Evolutionary conservation across 1,284 basidiomycete genomes (phyloP), one percentile per base, ranked within the genome.

Genomic region (Sporisorium graminicola): DNA sequence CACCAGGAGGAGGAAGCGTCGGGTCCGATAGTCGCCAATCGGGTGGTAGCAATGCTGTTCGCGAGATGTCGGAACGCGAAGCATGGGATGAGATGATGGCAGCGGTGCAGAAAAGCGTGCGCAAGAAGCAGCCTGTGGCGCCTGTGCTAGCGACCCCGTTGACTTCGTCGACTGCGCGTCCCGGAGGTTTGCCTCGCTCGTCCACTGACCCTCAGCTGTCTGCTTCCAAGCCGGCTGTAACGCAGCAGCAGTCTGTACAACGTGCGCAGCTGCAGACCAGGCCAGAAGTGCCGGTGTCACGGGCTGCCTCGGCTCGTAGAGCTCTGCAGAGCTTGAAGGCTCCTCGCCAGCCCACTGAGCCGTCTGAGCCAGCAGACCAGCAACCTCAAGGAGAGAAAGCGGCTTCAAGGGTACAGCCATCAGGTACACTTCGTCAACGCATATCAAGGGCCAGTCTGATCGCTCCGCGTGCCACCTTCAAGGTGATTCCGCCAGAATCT

Each of bases 11-110:
- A 27, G 68, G 71, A 33, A 79, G 76, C 58, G 71, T 82, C 54
- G 83, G 83, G 35, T 81, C 84, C 22, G 83, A 84, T 35, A 82
- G 82, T 51, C 66, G 82, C 18, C 78, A 81, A 51, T 85, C 84
- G 2, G 84, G 84, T 31, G 84, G 84, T 13, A 83, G 80, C 54
- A 84, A 82, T 35, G 77, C 73, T 22, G 78, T 83, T 47, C 80
- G 84, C 31, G 81, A 82, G n/a, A 65, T 82, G 40, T 80, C 80
- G 29, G 84, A 85, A 59, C 69, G 78, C 4, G 80, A 85, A 53
- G 84, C 84, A 3, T 85, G 81, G 82, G 70, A 80, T 33, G 76
- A 80, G 53, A 80, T 85, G 77, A 80, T 81, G 80, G 65, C 68
- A 10, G 84, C 83, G 2, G 83, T 84, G 6, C 71, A 80, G 65